These are phyloP conservation scores for Cladosporium velox DNA, from an alignment of 2,329 filamentous ascomycete species.

Conservation along the genomic window DNA sequence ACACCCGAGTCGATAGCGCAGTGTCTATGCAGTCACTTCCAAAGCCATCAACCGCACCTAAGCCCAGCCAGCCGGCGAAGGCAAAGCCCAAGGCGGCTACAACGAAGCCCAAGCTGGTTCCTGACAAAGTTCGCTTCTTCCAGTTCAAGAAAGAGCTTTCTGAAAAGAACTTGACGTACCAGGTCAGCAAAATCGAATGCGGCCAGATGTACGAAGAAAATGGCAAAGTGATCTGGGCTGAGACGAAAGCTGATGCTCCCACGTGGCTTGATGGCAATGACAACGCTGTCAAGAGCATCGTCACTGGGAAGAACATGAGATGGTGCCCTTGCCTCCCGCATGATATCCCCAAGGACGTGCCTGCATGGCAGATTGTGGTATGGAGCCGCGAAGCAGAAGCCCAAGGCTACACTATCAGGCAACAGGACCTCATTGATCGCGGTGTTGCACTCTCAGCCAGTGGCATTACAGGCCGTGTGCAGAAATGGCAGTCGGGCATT, in stretches of 20 bases:
- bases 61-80: not conserved
- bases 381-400: not conserved
- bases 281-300: not conserved
- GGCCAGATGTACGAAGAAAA: not conserved
- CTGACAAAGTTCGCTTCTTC: not conserved
- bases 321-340: not conserved
- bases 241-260: not conserved
- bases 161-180: slow-evolving; percentile 1
- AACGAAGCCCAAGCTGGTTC: not conserved
- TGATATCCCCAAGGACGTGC: not conserved
- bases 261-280: not conserved
- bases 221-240: not conserved
- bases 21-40: not conserved
- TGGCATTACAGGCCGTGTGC: not conserved
- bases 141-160: not conserved
- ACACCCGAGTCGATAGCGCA: not conserved
- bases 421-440: slow-evolving; percentile 4
- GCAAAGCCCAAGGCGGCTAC: not conserved
- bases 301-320: not conserved
- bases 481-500: slow-evolving; percentile 6
- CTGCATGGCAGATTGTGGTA: not conserved
- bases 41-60: not conserved
- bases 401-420: not conserved
- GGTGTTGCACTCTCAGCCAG: not conserved
- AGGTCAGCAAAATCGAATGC: slow-evolving; percentile 4